Evolutionary conservation across 495 filamentous ascomycete genomes (phyloP).

Genomic region (Evernia prunastri): DNA sequence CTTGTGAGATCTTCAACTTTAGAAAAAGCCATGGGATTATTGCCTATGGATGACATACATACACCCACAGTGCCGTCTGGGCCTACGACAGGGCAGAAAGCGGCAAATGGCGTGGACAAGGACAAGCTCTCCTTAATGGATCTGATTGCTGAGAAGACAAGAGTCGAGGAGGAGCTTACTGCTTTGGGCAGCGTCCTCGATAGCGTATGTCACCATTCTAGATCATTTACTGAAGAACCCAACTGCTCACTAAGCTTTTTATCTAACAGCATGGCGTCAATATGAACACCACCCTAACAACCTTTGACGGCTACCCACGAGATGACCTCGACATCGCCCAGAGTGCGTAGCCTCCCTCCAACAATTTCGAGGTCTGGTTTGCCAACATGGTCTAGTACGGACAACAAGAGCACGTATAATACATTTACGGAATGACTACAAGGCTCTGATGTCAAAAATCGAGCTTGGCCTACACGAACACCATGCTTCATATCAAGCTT

Average conservation of each 20-base stretch:
- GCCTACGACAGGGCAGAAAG: slow-evolving; percentile 49
- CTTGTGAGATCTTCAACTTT: not conserved
- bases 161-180: slow-evolving; percentile 75
- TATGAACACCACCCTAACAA: slow-evolving; percentile 85
- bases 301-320: slow-evolving; percentile 87
- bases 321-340: slow-evolving; percentile 93
- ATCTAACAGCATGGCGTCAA: slow-evolving; percentile 71
- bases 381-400: slow-evolving; percentile 54
- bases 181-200: slow-evolving; percentile 78
- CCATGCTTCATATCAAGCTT: slow-evolving; percentile 33
- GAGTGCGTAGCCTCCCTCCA: slow-evolving; percentile 48
- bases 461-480: slow-evolving; percentile 79
- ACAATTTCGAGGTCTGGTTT: slow-evolving; percentile 3
- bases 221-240: no score
- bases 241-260: not conserved
- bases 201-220: slow-evolving; percentile 49
- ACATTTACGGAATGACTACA: slow-evolving; percentile 85
- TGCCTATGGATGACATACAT: slow-evolving; percentile 64
- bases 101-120: slow-evolving; percentile 44
- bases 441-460: slow-evolving; percentile 72
- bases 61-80: slow-evolving; percentile 70
- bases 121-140: slow-evolving; percentile 56
- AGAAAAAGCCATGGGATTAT: slow-evolving; percentile 35
- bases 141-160: slow-evolving; percentile 68
- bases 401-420: slow-evolving; percentile 88